phyloP scores from a whole-genome alignment of 148 eudicot genomes.

The Mesembryanthemum crystallinum region DNA sequence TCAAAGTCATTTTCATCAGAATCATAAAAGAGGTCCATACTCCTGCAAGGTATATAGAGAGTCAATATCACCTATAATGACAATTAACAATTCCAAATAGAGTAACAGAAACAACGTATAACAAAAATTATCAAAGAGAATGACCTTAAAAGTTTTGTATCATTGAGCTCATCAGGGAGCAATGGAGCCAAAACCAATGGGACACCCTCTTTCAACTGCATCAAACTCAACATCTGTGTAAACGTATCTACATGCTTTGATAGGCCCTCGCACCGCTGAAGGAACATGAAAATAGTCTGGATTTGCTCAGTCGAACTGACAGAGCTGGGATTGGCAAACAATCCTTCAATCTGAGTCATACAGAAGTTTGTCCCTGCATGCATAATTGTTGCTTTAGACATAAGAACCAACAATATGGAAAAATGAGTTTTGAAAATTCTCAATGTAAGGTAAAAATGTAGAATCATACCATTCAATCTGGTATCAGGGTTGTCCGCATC shows the following conservation, averaged over 20 bases:
- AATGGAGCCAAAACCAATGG: constrained; percentile 63
- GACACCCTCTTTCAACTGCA: constrained; percentile 50
- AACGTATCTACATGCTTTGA: constrained; percentile 78
- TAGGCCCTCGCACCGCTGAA: constrained; percentile 74
- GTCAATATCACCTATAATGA: constrained; percentile 7
- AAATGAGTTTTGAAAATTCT: background rate
- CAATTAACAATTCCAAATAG: background rate
- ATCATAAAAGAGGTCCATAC: constrained; percentile 53
- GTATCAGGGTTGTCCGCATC: constrained; percentile 64
- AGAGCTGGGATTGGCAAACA: constrained; percentile 45
- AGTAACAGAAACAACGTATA: background rate
- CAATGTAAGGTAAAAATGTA: background rate
- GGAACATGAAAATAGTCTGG: constrained; percentile 74
- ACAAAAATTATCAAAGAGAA: background rate
- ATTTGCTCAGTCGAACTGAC: constrained; percentile 58
- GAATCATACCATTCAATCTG: constrained; percentile 58
- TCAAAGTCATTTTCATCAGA: constrained; percentile 65
- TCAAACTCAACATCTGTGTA: constrained; percentile 61
- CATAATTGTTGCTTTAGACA: background rate
- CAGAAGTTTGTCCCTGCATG: constrained; percentile 54
- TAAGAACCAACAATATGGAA: background rate
- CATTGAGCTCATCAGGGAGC: constrained; percentile 49
- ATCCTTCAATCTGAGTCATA: constrained; percentile 62
- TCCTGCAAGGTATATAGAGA: constrained; percentile 43
- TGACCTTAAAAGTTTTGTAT: constrained; percentile 59